These are phyloP conservation scores for sunflower (Helianthus annuus) DNA, from an alignment of 129 eudicot species.

Conservation along the genomic window DNA sequence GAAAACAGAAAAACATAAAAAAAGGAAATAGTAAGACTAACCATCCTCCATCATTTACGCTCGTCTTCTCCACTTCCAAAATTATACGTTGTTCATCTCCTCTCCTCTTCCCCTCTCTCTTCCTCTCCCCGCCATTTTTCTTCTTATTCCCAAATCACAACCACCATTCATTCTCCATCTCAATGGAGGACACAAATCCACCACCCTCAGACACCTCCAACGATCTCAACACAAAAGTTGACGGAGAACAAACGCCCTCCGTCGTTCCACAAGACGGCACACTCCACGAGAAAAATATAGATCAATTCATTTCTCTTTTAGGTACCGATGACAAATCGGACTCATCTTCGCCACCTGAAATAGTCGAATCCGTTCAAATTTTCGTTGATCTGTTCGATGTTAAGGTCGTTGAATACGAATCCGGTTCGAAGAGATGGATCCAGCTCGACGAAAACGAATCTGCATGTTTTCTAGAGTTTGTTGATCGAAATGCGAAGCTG, in stretches of 20 bases:
- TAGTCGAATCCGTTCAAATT: conserved; percentile 39
- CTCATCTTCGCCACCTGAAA: conserved; percentile 35
- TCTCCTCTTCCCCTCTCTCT: conserved; percentile 15
- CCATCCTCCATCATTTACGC: conserved; percentile 36
- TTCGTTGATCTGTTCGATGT: conserved; percentile 52
- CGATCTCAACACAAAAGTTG: conserved; percentile 1
- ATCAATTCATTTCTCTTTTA: conserved; percentile 42
- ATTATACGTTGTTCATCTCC: conserved; percentile 22
- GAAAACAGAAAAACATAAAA: no score
- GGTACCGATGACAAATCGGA: background rate
- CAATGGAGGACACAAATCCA: conserved; percentile 26
- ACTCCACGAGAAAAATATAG: conserved; percentile 49
- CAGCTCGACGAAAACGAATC: conserved; percentile 40
- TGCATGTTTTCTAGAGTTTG: conserved; percentile 29
- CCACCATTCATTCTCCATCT: conserved; percentile 4
- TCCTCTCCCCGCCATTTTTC: conserved; percentile 16
- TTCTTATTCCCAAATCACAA: background rate
- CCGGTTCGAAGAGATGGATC: conserved; percentile 43
- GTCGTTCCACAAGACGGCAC: conserved; percentile 13
- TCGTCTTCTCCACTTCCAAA: conserved; percentile 36
- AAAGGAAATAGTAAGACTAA: conserved; percentile 15
- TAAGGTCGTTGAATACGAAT: conserved; percentile 37
- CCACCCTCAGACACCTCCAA: conserved; percentile 12
- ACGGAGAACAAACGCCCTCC: background rate
- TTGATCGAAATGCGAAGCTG: conserved; percentile 47